Evolutionary conservation across 768 basidiomycete species (phyloP).

Genomic region (Mycena albidolilacea): DNA sequence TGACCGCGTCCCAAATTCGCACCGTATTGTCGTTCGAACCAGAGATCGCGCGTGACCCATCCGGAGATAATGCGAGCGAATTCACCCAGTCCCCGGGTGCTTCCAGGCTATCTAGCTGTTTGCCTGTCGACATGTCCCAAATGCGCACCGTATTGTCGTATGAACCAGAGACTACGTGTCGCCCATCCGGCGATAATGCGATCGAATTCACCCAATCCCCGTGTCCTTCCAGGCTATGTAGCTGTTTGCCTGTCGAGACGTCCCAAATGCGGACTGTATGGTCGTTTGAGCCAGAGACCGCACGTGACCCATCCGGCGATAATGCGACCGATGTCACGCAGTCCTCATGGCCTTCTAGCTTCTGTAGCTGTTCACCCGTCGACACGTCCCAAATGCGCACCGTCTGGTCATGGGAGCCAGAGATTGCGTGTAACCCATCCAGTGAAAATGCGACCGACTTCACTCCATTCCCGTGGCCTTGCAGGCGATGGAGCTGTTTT

Average conservation of each 20-base stretch:
- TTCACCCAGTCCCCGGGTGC: too few species aligned
- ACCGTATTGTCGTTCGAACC: too few species aligned
- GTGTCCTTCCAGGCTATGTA: too few species aligned
- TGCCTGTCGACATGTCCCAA: too few species aligned
- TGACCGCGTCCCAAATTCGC: background rate
- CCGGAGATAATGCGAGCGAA: background rate
- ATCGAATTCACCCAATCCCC: too few species aligned
- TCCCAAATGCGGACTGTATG: too few species aligned
- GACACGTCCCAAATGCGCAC: background rate
- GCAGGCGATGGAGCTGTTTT: background rate
- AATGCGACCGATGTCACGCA: background rate
- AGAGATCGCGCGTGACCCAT: background rate
- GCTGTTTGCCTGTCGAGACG: too few species aligned
- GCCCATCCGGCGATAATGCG: too few species aligned
- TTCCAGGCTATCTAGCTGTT: too few species aligned
- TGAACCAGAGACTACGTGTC: too few species aligned
- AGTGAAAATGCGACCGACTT: background rate
- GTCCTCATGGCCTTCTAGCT: background rate
- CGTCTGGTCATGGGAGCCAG: background rate
- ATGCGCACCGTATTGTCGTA: too few species aligned
- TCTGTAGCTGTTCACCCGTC: background rate
- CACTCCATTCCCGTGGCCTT: background rate
- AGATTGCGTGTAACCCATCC: background rate
- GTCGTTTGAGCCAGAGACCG: background rate
- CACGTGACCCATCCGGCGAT: background rate